Evolutionary conservation across 352 stramenopile species (phyloP).

Genomic region (Discostella stelligera): DNA sequence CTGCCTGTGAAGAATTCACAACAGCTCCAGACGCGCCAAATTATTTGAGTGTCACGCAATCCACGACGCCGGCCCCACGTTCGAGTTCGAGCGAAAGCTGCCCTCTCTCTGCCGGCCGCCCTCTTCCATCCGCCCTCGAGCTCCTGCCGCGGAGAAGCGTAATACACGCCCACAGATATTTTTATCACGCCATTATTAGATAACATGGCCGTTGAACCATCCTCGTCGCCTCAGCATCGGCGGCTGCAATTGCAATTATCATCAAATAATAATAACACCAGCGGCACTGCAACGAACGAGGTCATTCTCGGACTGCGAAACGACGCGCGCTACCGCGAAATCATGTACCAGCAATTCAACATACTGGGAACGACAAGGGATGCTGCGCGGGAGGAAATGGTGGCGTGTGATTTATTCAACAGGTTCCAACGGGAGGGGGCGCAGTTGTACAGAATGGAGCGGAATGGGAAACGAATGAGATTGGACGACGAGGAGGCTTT

Average conservation of each 20-base stretch:
- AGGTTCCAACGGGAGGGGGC: constrained; percentile 12
- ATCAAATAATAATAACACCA: not conserved
- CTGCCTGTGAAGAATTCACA: too few species aligned
- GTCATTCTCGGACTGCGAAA: constrained; percentile 27
- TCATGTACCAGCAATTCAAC: constrained; percentile 38
- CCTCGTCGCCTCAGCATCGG: not conserved
- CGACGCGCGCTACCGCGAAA: constrained; percentile 16
- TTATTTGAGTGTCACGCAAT: too few species aligned
- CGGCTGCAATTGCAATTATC: not conserved
- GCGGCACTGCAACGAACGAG: not conserved
- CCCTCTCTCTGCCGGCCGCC: too few species aligned
- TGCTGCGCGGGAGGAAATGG: constrained; percentile 24
- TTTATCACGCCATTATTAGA: too few species aligned
- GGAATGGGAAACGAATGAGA: not conserved
- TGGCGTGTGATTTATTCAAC: constrained; percentile 13
- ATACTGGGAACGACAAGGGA: constrained; percentile 17
- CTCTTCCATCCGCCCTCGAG: too few species aligned
- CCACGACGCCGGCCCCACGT: too few species aligned
- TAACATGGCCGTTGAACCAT: not conserved
- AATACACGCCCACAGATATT: too few species aligned
- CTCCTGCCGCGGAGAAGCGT: too few species aligned
- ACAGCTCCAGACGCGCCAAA: too few species aligned
- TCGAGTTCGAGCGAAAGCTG: too few species aligned
- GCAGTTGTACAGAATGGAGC: constrained; percentile 22
- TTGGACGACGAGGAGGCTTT: constrained; percentile 25